phyloP scores from a whole-genome alignment of 164 flowering plant species.

The Chimonanthus salicifolius region DNA sequence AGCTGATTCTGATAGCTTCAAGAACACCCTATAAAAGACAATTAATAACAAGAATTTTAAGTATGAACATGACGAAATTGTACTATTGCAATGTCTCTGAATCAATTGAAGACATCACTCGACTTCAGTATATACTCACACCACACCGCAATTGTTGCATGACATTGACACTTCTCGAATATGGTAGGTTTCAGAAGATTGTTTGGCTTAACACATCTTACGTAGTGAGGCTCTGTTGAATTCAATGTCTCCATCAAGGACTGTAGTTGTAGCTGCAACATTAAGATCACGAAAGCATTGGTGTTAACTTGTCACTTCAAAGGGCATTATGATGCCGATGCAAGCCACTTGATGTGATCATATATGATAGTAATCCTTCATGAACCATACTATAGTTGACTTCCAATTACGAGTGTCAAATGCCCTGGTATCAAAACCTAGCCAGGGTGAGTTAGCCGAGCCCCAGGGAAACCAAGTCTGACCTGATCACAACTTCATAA shows the following conservation, averaged over 20 bases:
- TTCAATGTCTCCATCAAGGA: conserved; percentile 79
- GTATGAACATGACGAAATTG: not conserved
- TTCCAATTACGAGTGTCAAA: not conserved
- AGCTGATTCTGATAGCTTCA: conserved; percentile 85
- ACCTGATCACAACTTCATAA: not conserved
- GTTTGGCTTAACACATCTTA: conserved; percentile 94
- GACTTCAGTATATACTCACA: conserved; percentile 41
- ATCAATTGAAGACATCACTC: not conserved
- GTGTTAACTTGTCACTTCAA: not conserved
- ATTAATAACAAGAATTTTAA: not conserved
- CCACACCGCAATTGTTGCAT: conserved; percentile 90
- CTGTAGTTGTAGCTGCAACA: conserved; percentile 69
- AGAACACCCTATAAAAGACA: conserved; percentile 66
- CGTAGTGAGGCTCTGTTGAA: conserved; percentile 80
- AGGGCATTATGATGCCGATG: not conserved
- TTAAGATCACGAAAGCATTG: not conserved
- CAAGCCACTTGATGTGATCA: not conserved
- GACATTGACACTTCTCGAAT: conserved; percentile 66
- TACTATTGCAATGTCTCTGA: not conserved
- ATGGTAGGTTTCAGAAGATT: conserved; percentile 54
- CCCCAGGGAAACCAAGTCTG: not conserved
- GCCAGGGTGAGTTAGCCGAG: not conserved
- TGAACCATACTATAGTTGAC: not conserved
- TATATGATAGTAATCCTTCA: not conserved
- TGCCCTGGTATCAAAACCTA: not conserved